Evolutionary conservation across 2,329 filamentous ascomycete genomes (phyloP).

Genomic region (Colletotrichum liriopes): DNA sequence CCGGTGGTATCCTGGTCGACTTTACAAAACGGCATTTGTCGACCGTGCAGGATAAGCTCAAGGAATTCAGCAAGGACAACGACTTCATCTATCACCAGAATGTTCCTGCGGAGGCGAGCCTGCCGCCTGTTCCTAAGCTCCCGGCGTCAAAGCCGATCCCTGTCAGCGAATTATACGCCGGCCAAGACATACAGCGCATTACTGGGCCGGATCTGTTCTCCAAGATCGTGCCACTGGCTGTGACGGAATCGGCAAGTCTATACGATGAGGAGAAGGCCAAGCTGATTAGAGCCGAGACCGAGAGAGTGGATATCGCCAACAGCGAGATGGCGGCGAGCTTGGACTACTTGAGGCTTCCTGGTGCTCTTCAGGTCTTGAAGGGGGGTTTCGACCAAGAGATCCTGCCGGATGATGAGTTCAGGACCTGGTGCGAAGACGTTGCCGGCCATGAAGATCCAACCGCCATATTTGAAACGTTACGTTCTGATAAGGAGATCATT

Average conservation of each 20-base stretch:
- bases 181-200: slow-evolving; percentile 96
- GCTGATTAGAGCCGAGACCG: slow-evolving; percentile 91
- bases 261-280: slow-evolving; percentile 99
- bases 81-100: slow-evolving; percentile 98
- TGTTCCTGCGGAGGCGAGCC: slow-evolving; percentile 86
- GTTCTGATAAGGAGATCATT: slow-evolving; percentile 83
- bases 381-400: slow-evolving; percentile 93
- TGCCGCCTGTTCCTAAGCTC: slow-evolving; percentile 88
- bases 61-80: slow-evolving; percentile 88
- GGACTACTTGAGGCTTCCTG: slow-evolving; percentile 92
- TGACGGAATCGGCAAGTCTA: slow-evolving; percentile 95
- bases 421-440: slow-evolving; percentile 94
- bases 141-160: slow-evolving; percentile 97
- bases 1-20: slow-evolving; percentile 81
- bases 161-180: slow-evolving; percentile 95
- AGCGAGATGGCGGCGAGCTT: slow-evolving; percentile 96
- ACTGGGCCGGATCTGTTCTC: slow-evolving; percentile 97
- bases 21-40: slow-evolving; percentile 87
- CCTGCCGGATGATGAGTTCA: slow-evolving; percentile 90
- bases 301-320: slow-evolving; percentile 92
- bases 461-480: slow-evolving; percentile 84
- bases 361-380: slow-evolving; percentile 91
- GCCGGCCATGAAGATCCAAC: slow-evolving; percentile 87
- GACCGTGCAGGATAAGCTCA: slow-evolving; percentile 85
- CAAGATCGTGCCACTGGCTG: slow-evolving; percentile 95